Conservation (phyloP, 2,329 filamentous ascomycete genomes). For the Saccharata proteae region DNA sequence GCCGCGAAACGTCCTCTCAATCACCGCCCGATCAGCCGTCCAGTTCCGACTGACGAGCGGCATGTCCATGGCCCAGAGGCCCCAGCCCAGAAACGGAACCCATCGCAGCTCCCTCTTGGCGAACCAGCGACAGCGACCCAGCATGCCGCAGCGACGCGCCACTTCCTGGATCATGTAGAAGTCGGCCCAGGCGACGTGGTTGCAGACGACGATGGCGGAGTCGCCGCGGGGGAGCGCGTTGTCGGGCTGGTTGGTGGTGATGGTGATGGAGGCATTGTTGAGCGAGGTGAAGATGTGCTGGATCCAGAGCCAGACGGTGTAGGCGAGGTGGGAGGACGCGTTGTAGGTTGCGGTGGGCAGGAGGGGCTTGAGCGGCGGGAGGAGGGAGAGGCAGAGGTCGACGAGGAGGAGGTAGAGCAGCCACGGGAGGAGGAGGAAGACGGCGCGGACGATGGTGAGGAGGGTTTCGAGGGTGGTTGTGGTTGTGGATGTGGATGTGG, state of each 20-base stretch:
- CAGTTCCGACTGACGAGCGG: slow-evolving; percentile 50
- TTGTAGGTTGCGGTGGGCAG: slow-evolving; percentile 40
- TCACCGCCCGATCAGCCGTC: slow-evolving; percentile 43
- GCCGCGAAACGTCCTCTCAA: slow-evolving; percentile 45
- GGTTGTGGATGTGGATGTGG: no score
- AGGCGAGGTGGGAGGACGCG: slow-evolving; percentile 43
- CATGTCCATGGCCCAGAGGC: slow-evolving; percentile 53
- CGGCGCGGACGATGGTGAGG: slow-evolving; percentile 29
- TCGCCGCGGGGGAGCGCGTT: slow-evolving; percentile 41
- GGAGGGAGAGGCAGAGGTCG: slow-evolving; percentile 32
- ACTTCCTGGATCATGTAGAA: slow-evolving; percentile 53
- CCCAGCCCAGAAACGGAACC: slow-evolving; percentile 52
- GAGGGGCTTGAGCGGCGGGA: slow-evolving; percentile 20
- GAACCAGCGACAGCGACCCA: slow-evolving; percentile 50
- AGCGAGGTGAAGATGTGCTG: slow-evolving; percentile 43
- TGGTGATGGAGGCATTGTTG: slow-evolving; percentile 42
- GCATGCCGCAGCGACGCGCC: slow-evolving; percentile 43
- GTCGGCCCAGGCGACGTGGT: slow-evolving; percentile 51
- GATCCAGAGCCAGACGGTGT: slow-evolving; percentile 44
- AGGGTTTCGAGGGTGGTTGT: slow-evolving; percentile 1
- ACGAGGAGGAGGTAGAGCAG: slow-evolving; percentile 39
- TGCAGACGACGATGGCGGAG: slow-evolving; percentile 47
- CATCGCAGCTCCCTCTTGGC: slow-evolving; percentile 47
- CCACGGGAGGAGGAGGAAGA: slow-evolving; percentile 39
- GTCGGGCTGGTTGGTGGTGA: slow-evolving; percentile 29